Evolutionary conservation across 1,284 basidiomycete species (phyloP), one percentile per base, ranked within the genome.

Genomic region (Leccinum variabile): DNA sequence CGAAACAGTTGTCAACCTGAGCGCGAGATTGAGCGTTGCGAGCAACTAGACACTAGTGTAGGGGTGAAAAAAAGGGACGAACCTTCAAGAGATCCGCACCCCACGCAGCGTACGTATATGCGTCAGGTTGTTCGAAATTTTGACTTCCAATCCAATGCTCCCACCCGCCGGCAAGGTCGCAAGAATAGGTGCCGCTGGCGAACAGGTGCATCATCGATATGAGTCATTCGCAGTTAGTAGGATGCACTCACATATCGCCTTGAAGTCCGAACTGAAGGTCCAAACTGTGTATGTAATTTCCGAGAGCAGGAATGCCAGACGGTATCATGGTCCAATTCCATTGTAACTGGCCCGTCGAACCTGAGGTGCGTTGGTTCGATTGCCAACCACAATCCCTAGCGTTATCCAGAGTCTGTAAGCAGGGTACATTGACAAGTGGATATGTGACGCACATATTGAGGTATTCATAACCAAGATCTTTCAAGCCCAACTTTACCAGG

Each of bases 381-480:
- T 65, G 64, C 65, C 65, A 66, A 25, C 65, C 65, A 41, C 65
- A 66, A 44, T 66, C 65, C 44, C 64, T 65, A 18, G 11, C 1
- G 2, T 4, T 18, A n/a, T 44, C 52, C 18, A 18, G 25, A 14
- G n/a, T 22, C 13, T 3, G 33, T 32, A 16, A n/a, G 53, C 11
- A 18, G 16, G 22, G 7, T n/a, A 30, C 53, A 18, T 10, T 18
- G 16, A 28, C 10, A 30, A 3, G 28, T 35, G 10, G 9, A 18
- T 25, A 25, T 13, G 53, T 6, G 10, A 56, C 62, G 9, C 25
- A 63, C 62, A 63, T 22, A 22, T 59, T 63, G 52, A 63, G 25
- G 52, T 63, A 57, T 14, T 35, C 16, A 18, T 63, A 63, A 11
- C 62, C 62, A 4, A 54, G 52, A 39, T 54, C 52, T 22, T 54